Conservation (phyloP, 768 basidiomycete species). For the Termitomyces sp. region DNA sequence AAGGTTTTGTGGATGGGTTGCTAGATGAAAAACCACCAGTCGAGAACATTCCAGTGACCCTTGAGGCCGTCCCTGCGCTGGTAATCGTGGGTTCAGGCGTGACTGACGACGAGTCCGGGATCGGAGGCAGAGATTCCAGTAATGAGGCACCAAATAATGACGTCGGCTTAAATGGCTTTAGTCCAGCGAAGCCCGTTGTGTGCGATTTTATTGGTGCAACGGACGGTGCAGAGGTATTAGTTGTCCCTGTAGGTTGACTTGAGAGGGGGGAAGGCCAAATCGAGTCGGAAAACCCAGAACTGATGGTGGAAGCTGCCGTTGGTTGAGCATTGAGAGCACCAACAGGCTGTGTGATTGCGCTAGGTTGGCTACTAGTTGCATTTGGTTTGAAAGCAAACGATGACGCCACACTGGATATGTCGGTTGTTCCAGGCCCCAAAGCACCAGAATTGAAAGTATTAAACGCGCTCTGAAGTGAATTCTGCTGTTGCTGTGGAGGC, state of each 20-base stretch:
- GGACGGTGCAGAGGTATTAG: slow-evolving; percentile 19
- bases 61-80: slow-evolving; percentile 9
- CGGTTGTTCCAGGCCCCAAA: slow-evolving; percentile 40
- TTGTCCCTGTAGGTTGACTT: slow-evolving; percentile 45
- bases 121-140: slow-evolving; percentile 68
- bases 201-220: slow-evolving; percentile 34
- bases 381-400: slow-evolving; percentile 52
- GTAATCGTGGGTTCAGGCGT: slow-evolving; percentile 37
- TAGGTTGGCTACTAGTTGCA: slow-evolving; percentile 1
- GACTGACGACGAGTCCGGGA: slow-evolving; percentile 51
- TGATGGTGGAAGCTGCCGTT: slow-evolving; percentile 29
- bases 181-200: slow-evolving; percentile 47
- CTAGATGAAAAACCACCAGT: slow-evolving; percentile 10
- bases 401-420: slow-evolving; percentile 67
- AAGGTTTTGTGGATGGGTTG: slow-evolving; percentile 10
- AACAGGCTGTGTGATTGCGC: neutral
- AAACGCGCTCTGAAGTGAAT: slow-evolving; percentile 23
- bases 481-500: slow-evolving; percentile 19
- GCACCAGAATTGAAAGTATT: slow-evolving; percentile 32
- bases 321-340: slow-evolving; percentile 22
- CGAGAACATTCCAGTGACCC: slow-evolving; percentile 9
- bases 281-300: slow-evolving; percentile 42
- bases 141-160: slow-evolving; percentile 76
- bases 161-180: slow-evolving; percentile 81
- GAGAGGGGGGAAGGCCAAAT: slow-evolving; percentile 41